phyloP scores from a whole-genome alignment of 441 rosid species.

The Bocquillonia castaneifolia region DNA sequence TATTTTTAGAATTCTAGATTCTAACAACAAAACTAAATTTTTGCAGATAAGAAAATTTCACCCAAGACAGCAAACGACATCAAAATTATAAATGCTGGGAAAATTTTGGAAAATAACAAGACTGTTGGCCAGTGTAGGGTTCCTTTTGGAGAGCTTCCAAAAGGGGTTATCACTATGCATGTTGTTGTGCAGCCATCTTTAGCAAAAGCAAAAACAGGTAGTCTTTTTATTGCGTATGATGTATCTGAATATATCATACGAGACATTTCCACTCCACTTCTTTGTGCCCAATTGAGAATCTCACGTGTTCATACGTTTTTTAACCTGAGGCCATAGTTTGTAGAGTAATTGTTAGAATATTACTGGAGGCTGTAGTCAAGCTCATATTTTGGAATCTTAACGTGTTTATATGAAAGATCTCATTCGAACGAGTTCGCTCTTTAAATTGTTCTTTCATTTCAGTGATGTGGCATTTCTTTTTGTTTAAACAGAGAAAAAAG shows the following conservation, averaged over 20 bases:
- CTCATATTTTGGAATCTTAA: neutral
- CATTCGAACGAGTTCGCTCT: neutral
- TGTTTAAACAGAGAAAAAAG: conserved; percentile 49
- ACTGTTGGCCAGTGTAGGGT: conserved; percentile 78
- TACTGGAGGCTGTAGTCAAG: neutral
- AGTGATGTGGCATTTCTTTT: neutral
- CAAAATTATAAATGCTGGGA: conserved; percentile 80
- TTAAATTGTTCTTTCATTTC: neutral
- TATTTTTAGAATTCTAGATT: conserved; percentile 3
- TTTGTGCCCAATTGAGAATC: neutral
- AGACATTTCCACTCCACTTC: too few relatives aligned
- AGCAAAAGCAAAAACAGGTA: conserved; percentile 77
- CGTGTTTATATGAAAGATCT: neutral
- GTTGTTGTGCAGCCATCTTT: conserved; percentile 83
- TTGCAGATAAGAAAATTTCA: conserved; percentile 56
- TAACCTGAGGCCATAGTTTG: neutral
- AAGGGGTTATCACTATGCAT: conserved; percentile 80
- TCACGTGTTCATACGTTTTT: neutral
- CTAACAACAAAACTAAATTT: neutral
- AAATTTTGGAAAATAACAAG: conserved; percentile 76
- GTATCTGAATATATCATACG: too few relatives aligned
- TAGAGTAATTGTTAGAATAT: neutral
- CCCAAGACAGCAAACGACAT: conserved; percentile 75
- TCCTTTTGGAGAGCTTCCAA: conserved; percentile 73
- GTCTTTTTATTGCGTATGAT: too few relatives aligned